Evolutionary conservation across 106 monocot species (phyloP).

Genomic region (Narthecium ossifragum): DNA sequence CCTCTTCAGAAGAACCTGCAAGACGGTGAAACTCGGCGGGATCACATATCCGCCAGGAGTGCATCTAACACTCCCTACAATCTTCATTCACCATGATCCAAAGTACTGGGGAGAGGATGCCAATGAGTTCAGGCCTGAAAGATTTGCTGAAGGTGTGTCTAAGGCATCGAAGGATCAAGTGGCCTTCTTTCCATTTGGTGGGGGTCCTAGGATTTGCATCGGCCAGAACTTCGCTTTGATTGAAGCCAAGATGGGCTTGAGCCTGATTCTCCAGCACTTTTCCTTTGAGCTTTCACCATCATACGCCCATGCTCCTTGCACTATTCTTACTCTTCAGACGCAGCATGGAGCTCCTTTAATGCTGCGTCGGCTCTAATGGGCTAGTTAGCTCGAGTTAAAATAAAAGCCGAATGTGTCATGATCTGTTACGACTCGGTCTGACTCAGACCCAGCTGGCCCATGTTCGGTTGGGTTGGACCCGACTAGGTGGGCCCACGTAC

Average conservation of each 20-base stretch:
- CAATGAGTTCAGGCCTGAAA: conserved; percentile 29
- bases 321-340: conserved; percentile 9
- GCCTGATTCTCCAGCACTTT: conserved; percentile 34
- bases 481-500: too few relatives aligned
- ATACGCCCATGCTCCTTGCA: conserved; percentile 33
- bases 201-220: conserved; percentile 30
- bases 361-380: not conserved
- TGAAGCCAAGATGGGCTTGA: conserved; percentile 34
- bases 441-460: too few relatives aligned
- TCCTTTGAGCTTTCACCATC: conserved; percentile 26
- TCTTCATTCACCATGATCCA: conserved; percentile 19
- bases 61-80: conserved; percentile 7
- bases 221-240: conserved; percentile 43
- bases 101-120: conserved; percentile 25
- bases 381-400: conserved; percentile 28
- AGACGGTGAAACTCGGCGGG: conserved; percentile 12
- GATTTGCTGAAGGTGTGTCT: conserved; percentile 25
- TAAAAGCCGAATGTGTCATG: too few relatives aligned
- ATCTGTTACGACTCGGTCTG: too few relatives aligned
- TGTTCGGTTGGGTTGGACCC: too few relatives aligned
- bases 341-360: conserved; percentile 23
- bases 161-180: conserved; percentile 9
- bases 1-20: conserved; percentile 5
- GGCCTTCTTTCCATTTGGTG: conserved; percentile 40
- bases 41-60: conserved; percentile 15